Conservation (phyloP, 2,329 filamentous ascomycete species). For the Leptographium lundbergii region DNA sequence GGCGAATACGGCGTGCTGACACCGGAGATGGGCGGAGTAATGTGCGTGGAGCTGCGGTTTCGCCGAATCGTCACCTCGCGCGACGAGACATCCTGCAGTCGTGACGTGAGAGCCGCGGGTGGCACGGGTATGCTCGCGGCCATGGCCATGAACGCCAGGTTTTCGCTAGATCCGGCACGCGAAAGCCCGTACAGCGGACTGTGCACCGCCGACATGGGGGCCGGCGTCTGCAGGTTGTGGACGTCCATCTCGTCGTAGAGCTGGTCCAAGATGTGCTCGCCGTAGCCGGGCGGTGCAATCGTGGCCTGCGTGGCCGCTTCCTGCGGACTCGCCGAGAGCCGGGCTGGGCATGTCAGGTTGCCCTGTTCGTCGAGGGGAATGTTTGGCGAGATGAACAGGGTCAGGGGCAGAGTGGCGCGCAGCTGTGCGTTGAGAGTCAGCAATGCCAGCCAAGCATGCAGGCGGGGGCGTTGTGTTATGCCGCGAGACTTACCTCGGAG, state of each 20-base stretch:
- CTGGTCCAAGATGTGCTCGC: constrained; percentile 77
- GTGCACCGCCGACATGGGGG: constrained; percentile 56
- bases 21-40: constrained; percentile 21
- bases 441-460: background rate
- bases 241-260: constrained; percentile 80
- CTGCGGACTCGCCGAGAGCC: constrained; percentile 52
- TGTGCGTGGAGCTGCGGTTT: constrained; percentile 27
- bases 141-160: constrained; percentile 50
- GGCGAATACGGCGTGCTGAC: constrained; percentile 28
- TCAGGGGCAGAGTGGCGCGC: constrained; percentile 78
- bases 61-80: constrained; percentile 24
- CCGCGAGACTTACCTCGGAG: constrained; percentile 50
- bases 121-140: constrained; percentile 31
- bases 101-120: constrained; percentile 47
- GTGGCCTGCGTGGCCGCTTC: constrained; percentile 45
- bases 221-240: constrained; percentile 69
- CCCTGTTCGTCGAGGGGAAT: constrained; percentile 63
- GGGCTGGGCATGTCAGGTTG: background rate
- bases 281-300: constrained; percentile 83
- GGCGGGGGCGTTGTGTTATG: too few relatives aligned
- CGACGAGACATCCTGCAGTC: constrained; percentile 53
- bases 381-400: constrained; percentile 91
- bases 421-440: constrained; percentile 30
- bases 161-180: constrained; percentile 68
- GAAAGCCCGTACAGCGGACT: constrained; percentile 67